phyloP scores from a whole-genome alignment of 1,284 basidiomycete species.

The Ceratobasidium sp. region DNA sequence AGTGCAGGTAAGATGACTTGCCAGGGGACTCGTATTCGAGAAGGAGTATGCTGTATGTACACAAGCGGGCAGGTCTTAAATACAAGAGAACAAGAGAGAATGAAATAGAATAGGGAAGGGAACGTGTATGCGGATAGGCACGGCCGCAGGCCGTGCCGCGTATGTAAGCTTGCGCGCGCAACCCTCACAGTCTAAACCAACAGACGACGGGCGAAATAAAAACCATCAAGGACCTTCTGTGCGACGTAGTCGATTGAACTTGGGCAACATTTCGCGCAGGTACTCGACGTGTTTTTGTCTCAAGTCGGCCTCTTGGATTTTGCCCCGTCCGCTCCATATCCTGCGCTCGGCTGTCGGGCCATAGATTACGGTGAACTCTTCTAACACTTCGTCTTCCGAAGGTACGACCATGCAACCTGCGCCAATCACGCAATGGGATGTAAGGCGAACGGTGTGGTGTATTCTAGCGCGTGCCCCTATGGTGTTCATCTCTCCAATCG shows the following conservation, averaged over 20 bases:
- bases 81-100: too few species aligned
- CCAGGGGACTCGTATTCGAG: too few species aligned
- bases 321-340: slow-evolving; percentile 87
- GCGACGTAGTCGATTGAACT: slow-evolving; percentile 80
- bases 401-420: slow-evolving; percentile 81
- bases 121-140: too few species aligned
- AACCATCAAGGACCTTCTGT: slow-evolving; percentile 60
- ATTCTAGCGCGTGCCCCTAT: slow-evolving; percentile 84
- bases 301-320: slow-evolving; percentile 84
- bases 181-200: too few species aligned
- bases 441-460: slow-evolving; percentile 81
- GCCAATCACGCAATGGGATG: slow-evolving; percentile 85
- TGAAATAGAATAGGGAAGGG: too few species aligned
- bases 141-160: too few species aligned
- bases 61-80: too few species aligned
- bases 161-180: too few species aligned
- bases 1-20: too few species aligned
- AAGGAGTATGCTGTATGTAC: too few species aligned
- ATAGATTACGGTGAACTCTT: slow-evolving; percentile 89
- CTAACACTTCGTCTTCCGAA: slow-evolving; percentile 79
- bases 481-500: slow-evolving; percentile 86
- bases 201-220: background rate
- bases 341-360: slow-evolving; percentile 79
- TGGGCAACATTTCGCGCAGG: slow-evolving; percentile 88
- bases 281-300: slow-evolving; percentile 91